Base-by-base conservation (phyloP, 805 yeast genomes). In the Saccharomyces mikatae region DNA sequence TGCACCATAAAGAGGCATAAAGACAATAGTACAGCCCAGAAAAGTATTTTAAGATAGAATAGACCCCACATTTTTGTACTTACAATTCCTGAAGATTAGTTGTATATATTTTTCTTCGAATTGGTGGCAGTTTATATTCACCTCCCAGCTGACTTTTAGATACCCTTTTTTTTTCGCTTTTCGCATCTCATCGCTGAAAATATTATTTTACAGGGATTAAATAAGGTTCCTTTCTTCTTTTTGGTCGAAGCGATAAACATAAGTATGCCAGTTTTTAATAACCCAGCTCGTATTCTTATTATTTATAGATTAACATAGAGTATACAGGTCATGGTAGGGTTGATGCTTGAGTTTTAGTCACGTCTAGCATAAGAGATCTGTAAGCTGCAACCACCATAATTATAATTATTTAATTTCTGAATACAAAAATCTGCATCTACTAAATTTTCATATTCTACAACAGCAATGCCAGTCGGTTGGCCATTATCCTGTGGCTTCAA, bases 321-420 rank as follows among this genome's bases (percentile, higher is more conserved):
- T 36, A 36, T 11, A 36, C 24, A 36, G 24, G 17, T 36, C 22
- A 6, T 36, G 22, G 11, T 17, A n/a, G 4, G 24, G 44, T 36
- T 36, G 44, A 8, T 36, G 24, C 22, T 36, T 36, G 17, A 8
- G 44, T 8, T 2, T 17, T 36, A 36, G 17, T 36, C 59, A 24
- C 53, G 71, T 52, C 73, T 71, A 11, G 90, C 96, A 70, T 76
- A 90, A 1, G 89, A 72, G 41, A 90, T 77, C 28, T 70, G 74
- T 61, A 90, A 73, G 56, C 78, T 80, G 61, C 95, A 82, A 49
- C 84, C 87, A 60, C 96, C 97, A 65, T 89, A 90, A 55, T 77
- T 81, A 72, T 89, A 90, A 52, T 81, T 82, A 65, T 87, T 77
- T 64, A 91, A 78, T 70, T 83, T 85, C 47, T 74, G 72, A 60